Conservation (phyloP, 2,329 filamentous ascomycete species). For the Penicillium thymicola region DNA sequence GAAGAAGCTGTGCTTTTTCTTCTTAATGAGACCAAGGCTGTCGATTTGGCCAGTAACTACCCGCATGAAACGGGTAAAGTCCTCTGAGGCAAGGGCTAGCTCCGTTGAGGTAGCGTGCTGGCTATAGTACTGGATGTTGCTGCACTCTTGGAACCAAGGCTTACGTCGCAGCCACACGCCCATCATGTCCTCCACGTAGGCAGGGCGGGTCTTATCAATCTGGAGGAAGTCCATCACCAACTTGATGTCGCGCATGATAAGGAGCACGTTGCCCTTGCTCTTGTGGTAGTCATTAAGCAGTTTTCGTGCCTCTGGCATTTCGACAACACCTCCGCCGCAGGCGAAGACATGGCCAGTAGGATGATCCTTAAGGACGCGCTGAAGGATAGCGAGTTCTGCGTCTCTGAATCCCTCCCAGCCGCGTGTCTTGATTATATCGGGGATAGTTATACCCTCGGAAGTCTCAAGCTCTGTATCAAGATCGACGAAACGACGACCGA, state of each 20-base stretch:
- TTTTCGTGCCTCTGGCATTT: slow-evolving; percentile 74
- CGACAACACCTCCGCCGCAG: slow-evolving; percentile 90
- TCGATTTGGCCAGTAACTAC: slow-evolving; percentile 62
- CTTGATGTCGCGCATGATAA: slow-evolving; percentile 83
- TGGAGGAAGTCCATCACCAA: slow-evolving; percentile 85
- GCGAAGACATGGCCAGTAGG: slow-evolving; percentile 78
- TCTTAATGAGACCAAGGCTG: slow-evolving; percentile 57
- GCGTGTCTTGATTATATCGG: slow-evolving; percentile 71
- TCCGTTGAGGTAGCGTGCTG: slow-evolving; percentile 57
- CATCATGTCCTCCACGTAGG: slow-evolving; percentile 89
- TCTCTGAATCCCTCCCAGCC: slow-evolving; percentile 89
- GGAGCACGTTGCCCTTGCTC: slow-evolving; percentile 75
- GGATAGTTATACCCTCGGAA: slow-evolving; percentile 70
- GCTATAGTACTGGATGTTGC: slow-evolving; percentile 90
- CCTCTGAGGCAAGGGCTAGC: slow-evolving; percentile 56
- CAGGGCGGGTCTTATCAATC: slow-evolving; percentile 84
- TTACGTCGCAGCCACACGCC: slow-evolving; percentile 85
- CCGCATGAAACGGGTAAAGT: slow-evolving; percentile 71
- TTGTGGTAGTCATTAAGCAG: slow-evolving; percentile 70
- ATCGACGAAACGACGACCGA: slow-evolving; percentile 77
- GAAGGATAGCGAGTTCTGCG: slow-evolving; percentile 72
- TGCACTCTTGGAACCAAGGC: slow-evolving; percentile 87
- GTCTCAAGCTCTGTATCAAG: slow-evolving; percentile 83
- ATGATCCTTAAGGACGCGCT: slow-evolving; percentile 70
- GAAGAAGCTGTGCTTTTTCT: slow-evolving; percentile 77